These are phyloP conservation scores for Corymbia calophylla DNA, from an alignment of 441 rosid species.

Conservation along the genomic window DNA sequence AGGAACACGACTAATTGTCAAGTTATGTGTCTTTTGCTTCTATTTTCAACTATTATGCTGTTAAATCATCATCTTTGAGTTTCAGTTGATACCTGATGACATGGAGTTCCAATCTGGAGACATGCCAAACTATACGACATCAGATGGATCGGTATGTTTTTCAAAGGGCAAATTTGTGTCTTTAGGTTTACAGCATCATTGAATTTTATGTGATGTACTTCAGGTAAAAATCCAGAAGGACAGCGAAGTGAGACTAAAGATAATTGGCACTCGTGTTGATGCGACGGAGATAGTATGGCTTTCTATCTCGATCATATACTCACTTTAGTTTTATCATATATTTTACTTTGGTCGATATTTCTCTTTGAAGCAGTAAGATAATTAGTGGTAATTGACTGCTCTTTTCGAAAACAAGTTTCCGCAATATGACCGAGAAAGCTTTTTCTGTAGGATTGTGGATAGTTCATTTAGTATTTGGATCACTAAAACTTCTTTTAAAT, in stretches of 20 bases:
- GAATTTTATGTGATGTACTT: background rate
- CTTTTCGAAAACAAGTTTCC: background rate
- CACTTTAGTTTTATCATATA: background rate
- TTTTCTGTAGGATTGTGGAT: background rate
- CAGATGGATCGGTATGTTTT: conserved; percentile 75
- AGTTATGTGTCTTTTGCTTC: background rate
- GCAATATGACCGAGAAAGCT: background rate
- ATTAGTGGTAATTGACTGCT: background rate
- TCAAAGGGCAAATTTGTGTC: background rate
- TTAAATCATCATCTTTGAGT: background rate
- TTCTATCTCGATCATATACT: background rate
- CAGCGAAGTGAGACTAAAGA: conserved; percentile 88
- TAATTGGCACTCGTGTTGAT: conserved; percentile 90
- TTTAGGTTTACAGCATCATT: background rate
- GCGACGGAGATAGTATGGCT: conserved; percentile 79
- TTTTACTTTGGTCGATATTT: background rate
- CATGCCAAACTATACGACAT: conserved; percentile 81
- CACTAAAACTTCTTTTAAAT: background rate
- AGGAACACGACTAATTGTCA: background rate
- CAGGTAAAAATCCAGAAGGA: conserved; percentile 95
- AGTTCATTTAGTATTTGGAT: background rate
- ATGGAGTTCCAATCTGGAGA: conserved; percentile 97
- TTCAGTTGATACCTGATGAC: conserved; percentile 88
- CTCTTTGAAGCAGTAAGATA: background rate
- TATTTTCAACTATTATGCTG: background rate